phyloP scores from a whole-genome alignment of 2,329 filamentous ascomycete genomes.

The Fusarium tricinctum region DNA sequence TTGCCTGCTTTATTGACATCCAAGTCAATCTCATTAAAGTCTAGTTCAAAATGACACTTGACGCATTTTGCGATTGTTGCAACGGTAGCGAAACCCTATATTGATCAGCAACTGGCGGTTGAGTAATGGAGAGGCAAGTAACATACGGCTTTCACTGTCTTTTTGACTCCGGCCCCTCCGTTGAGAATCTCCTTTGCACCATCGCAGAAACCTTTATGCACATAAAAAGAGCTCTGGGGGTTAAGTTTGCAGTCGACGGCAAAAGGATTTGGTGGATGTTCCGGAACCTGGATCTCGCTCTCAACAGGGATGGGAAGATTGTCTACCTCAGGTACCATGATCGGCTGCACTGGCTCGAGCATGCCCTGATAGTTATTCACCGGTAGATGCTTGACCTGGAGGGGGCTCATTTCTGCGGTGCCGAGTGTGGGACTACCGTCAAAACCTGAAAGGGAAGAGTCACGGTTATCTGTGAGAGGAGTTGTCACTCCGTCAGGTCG shows the following conservation, averaged over 20 bases:
- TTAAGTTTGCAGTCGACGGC: conserved; percentile 60
- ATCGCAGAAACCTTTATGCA: conserved; percentile 68
- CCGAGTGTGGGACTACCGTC: conserved; percentile 48
- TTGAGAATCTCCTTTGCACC: conserved; percentile 65
- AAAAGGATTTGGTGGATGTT: conserved; percentile 40
- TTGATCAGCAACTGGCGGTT: conserved; percentile 8
- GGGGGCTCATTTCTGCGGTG: conserved; percentile 41
- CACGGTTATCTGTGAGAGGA: conserved; percentile 43
- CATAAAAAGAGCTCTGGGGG: conserved; percentile 63
- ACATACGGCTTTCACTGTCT: conserved; percentile 64
- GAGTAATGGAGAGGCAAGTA: background rate
- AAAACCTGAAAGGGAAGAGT: conserved; percentile 39
- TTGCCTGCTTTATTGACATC: conserved; percentile 65
- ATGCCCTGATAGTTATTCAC: conserved; percentile 38
- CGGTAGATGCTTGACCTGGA: conserved; percentile 31
- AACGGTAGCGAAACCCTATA: conserved; percentile 59
- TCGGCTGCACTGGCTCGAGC: conserved; percentile 15
- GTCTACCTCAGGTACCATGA: conserved; percentile 38
- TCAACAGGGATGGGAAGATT: conserved; percentile 49
- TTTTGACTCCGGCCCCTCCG: conserved; percentile 65
- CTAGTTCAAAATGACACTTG: conserved; percentile 67
- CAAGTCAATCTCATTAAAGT: conserved; percentile 65
- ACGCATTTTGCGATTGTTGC: conserved; percentile 65
- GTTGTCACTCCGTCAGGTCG: conserved; percentile 40
- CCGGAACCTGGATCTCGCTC: conserved; percentile 28